These are phyloP conservation scores for Oligophagozyma castellii DNA, from an alignment of 1,139 yeast species.

Conservation along the genomic window DNA sequence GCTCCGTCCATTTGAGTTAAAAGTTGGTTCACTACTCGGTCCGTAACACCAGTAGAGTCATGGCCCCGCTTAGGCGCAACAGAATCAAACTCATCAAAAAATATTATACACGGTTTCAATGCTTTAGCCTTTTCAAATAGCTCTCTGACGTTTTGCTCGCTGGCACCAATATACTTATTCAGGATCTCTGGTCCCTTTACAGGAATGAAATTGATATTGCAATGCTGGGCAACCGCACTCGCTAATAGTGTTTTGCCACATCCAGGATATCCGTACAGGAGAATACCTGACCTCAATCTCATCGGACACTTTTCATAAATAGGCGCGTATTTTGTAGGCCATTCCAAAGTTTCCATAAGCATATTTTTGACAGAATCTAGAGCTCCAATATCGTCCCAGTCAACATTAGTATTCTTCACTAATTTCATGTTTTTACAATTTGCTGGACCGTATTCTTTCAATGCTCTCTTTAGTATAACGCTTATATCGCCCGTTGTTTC, in stretches of 20 bases:
- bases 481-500: constrained; percentile 60
- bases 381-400: constrained; percentile 90
- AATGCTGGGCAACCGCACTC: constrained; percentile 86
- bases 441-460: constrained; percentile 63
- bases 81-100: constrained; percentile 94
- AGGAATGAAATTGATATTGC: constrained; percentile 87
- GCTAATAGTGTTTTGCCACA: constrained; percentile 94
- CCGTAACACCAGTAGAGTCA: constrained; percentile 96
- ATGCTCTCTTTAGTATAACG: constrained; percentile 39
- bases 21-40: constrained; percentile 92
- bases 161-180: constrained; percentile 94
- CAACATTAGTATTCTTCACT: constrained; percentile 52
- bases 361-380: constrained; percentile 60
- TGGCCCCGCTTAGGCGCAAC: constrained; percentile 98
- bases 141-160: constrained; percentile 89
- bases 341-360: constrained; percentile 76
- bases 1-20: constrained; percentile 99
- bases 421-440: constrained; percentile 77
- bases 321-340: constrained; percentile 96
- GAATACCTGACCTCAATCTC: constrained; percentile 74
- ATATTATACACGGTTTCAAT: constrained; percentile 74
- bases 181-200: constrained; percentile 94
- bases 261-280: constrained; percentile 92
- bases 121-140: constrained; percentile 74
- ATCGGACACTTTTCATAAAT: constrained; percentile 81